These are phyloP conservation scores for Colletotrichum sp. DNA, from an alignment of 2,329 filamentous ascomycete species.

Conservation along the genomic window DNA sequence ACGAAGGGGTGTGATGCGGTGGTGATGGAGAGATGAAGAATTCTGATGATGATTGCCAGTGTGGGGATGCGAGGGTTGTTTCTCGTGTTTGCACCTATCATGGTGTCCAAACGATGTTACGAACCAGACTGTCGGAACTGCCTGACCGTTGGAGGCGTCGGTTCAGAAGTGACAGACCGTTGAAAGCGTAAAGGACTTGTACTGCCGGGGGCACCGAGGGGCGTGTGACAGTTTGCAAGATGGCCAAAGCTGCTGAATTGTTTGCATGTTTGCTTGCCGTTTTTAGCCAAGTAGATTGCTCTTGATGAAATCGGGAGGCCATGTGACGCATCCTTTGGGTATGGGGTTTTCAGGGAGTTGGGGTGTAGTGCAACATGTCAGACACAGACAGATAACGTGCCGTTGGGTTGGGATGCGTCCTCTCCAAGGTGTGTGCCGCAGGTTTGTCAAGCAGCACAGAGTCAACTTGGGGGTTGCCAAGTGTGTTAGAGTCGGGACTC, in stretches of 20 bases:
- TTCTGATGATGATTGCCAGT: not conserved
- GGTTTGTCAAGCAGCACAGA: not conserved
- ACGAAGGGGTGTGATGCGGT: not conserved
- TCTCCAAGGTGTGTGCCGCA: not conserved
- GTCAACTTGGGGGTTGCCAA: not conserved
- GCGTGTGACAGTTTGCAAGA: not conserved
- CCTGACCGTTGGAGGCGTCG: not conserved
- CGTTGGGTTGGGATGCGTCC: not conserved
- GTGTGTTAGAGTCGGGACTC: not conserved
- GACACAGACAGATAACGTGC: not conserved
- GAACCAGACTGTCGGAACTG: slow-evolving; percentile 8
- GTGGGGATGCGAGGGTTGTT: not conserved
- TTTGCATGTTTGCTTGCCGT: not conserved
- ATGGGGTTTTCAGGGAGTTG: not conserved
- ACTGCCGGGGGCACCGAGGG: not conserved
- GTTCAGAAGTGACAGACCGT: not conserved
- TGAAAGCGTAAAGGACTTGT: not conserved
- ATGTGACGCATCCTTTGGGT: not conserved
- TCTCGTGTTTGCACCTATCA: not conserved
- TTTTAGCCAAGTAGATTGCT: not conserved
- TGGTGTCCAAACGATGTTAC: not conserved
- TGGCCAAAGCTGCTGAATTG: not conserved
- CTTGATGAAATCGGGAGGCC: not conserved
- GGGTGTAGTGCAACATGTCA: not conserved
- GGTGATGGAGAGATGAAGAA: slow-evolving; percentile 1